Conservation (phyloP, 1,139 yeast genomes). For the Sugiyamaella xylanicola region DNA sequence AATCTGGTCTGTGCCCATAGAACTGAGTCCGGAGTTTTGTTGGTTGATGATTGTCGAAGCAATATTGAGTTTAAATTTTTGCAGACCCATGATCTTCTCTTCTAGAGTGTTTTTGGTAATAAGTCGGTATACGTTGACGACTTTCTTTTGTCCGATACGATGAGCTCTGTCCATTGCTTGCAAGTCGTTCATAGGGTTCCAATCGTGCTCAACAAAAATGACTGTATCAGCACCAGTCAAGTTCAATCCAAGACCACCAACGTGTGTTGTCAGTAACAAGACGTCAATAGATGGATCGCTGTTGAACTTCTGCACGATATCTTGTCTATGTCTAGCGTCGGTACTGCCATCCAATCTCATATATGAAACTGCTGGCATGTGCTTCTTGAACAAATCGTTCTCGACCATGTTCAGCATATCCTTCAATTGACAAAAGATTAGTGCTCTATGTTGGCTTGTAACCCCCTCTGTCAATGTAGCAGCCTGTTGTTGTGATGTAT, state of each 20-base stretch:
- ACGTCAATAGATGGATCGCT: slow-evolving; percentile 98
- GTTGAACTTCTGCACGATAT: slow-evolving; percentile 87
- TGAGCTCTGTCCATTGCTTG: slow-evolving; percentile 99
- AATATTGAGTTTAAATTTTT: slow-evolving; percentile 94
- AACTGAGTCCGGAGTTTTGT: slow-evolving; percentile 89
- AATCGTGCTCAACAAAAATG: slow-evolving; percentile 96
- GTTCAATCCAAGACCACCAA: slow-evolving; percentile 96
- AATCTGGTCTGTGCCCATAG: slow-evolving; percentile 96
- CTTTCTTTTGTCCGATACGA: slow-evolving; percentile 95
- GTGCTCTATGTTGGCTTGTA: slow-evolving; percentile 92
- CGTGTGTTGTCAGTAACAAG: slow-evolving; percentile 87
- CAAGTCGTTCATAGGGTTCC: slow-evolving; percentile 99
- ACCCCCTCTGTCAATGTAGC: slow-evolving; percentile 63
- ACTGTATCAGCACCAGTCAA: slow-evolving; percentile 99
- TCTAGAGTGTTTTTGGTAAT: slow-evolving; percentile 92
- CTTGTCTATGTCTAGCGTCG: slow-evolving; percentile 90
- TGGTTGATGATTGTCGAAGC: slow-evolving; percentile 96
- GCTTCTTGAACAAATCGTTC: slow-evolving; percentile 76
- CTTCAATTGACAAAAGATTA: slow-evolving; percentile 93
- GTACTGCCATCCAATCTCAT: slow-evolving; percentile 95
- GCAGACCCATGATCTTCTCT: slow-evolving; percentile 98
- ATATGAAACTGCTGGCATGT: slow-evolving; percentile 89
- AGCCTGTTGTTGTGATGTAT: slow-evolving; percentile 38
- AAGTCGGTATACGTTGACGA: slow-evolving; percentile 90
- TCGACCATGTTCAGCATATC: slow-evolving; percentile 98